Conservation (phyloP, 306 rosid species). For the Glycine tomentella region DNA sequence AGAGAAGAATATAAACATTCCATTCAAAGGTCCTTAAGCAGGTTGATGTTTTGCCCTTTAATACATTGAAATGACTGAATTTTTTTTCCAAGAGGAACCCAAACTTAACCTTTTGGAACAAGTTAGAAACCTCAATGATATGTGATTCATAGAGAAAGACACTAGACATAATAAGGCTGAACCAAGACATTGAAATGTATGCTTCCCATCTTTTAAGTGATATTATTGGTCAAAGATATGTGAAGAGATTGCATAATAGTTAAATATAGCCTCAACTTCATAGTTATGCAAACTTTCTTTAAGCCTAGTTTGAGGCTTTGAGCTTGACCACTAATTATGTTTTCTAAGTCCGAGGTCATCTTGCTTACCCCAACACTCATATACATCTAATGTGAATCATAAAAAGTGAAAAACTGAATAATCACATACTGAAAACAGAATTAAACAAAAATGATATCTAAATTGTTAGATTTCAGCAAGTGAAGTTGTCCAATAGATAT, state of each 20-base stretch:
- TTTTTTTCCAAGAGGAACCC: too few relatives aligned
- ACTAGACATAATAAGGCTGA: too few relatives aligned
- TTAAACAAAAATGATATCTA: not conserved
- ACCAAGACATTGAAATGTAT: not conserved
- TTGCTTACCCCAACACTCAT: not conserved
- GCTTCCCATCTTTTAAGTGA: not conserved
- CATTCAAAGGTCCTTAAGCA: not conserved
- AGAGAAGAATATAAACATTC: slow-evolving; percentile 7
- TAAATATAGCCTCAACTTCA: not conserved
- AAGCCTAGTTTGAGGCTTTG: not conserved
- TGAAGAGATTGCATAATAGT: not conserved
- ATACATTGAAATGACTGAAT: too few relatives aligned
- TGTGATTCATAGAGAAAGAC: not conserved
- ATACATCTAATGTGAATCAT: not conserved
- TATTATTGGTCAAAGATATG: not conserved
- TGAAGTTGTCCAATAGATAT: too few relatives aligned
- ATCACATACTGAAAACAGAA: not conserved
- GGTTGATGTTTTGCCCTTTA: not conserved
- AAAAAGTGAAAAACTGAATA: not conserved
- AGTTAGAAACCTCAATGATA: not conserved
- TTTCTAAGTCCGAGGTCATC: not conserved
- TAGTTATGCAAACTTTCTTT: not conserved
- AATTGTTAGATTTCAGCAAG: too few relatives aligned
- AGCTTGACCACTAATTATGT: not conserved
- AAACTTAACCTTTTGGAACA: not conserved